These are phyloP conservation scores for Saccharomycopsis sp. DNA, from an alignment of 805 yeast species.

Conservation along the genomic window DNA sequence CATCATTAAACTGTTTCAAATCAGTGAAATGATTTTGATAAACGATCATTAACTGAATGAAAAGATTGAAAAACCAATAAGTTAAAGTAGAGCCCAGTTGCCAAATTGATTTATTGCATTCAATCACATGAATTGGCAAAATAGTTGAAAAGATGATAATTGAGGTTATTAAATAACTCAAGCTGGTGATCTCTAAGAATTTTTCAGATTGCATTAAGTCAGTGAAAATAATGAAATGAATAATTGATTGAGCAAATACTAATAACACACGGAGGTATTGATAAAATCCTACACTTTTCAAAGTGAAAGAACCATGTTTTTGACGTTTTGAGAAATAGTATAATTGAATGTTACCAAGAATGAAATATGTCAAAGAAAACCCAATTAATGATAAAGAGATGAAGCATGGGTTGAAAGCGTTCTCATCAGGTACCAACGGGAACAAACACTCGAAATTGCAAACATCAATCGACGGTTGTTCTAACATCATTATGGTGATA, in stretches of 20 bases:
- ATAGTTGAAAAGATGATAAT: slow-evolving; percentile 3
- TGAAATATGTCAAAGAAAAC: slow-evolving; percentile 1
- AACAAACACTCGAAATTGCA: not conserved
- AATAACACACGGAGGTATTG: slow-evolving; percentile 11
- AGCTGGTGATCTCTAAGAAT: not conserved
- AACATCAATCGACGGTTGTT: too few species aligned
- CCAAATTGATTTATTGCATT: slow-evolving; percentile 19
- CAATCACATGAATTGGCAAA: slow-evolving; percentile 19
- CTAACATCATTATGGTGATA: too few species aligned
- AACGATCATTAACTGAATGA: slow-evolving; percentile 1
- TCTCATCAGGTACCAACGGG: slow-evolving; percentile 6
- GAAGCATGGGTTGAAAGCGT: slow-evolving; percentile 20
- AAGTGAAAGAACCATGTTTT: slow-evolving; percentile 5
- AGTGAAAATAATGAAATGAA: slow-evolving; percentile 2
- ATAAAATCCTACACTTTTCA: slow-evolving; percentile 11
- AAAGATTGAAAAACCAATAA: slow-evolving; percentile 14
- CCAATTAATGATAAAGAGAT: slow-evolving; percentile 1
- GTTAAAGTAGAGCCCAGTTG: slow-evolving; percentile 11
- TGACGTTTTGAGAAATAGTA: slow-evolving; percentile 5
- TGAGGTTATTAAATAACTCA: not conserved
- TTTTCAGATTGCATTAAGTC: slow-evolving; percentile 1
- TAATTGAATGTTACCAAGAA: slow-evolving; percentile 14
- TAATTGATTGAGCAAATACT: slow-evolving; percentile 5
- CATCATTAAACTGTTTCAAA: not conserved
- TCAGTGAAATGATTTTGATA: slow-evolving; percentile 17